phyloP scores from a whole-genome alignment of 768 basidiomycete genomes.

The Mycena indigotica region DNA sequence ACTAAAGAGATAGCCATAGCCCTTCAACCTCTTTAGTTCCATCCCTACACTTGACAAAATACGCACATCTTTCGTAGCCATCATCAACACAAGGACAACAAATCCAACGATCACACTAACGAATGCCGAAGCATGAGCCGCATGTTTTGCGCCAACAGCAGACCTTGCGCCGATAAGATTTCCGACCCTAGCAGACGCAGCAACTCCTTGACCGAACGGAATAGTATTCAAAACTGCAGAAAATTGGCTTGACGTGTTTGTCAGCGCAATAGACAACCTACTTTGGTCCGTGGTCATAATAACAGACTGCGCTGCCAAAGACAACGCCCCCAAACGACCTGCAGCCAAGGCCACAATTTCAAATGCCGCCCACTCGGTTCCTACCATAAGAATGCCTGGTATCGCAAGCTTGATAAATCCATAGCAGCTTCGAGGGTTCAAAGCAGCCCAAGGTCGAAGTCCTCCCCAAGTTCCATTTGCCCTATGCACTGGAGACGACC shows the following conservation, averaged over 20 bases:
- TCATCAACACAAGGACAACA: constrained; percentile 59
- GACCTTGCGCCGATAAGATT: constrained; percentile 67
- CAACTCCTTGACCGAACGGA: constrained; percentile 77
- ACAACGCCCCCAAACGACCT: constrained; percentile 64
- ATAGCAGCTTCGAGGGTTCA: constrained; percentile 53
- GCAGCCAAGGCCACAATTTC: constrained; percentile 82
- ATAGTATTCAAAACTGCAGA: constrained; percentile 65
- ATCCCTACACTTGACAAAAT: background rate
- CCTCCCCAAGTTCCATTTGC: constrained; percentile 69
- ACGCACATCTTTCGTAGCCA: constrained; percentile 59
- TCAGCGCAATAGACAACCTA: constrained; percentile 28
- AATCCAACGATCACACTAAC: constrained; percentile 62
- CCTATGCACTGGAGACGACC: constrained; percentile 52
- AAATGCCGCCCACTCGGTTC: constrained; percentile 83
- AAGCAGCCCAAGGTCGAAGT: constrained; percentile 43
- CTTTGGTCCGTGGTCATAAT: constrained; percentile 84
- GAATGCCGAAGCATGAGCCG: constrained; percentile 65
- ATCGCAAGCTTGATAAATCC: constrained; percentile 66
- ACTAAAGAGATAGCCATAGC: constrained; percentile 70
- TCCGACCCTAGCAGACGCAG: constrained; percentile 72
- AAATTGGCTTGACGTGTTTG: background rate
- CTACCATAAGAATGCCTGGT: constrained; percentile 75
- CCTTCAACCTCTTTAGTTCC: constrained; percentile 36
- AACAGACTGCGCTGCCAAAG: constrained; percentile 74
- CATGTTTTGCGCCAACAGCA: constrained; percentile 52